phyloP scores from a whole-genome alignment of 257 asterid genomes.

The Salvia miltiorrhiza region DNA sequence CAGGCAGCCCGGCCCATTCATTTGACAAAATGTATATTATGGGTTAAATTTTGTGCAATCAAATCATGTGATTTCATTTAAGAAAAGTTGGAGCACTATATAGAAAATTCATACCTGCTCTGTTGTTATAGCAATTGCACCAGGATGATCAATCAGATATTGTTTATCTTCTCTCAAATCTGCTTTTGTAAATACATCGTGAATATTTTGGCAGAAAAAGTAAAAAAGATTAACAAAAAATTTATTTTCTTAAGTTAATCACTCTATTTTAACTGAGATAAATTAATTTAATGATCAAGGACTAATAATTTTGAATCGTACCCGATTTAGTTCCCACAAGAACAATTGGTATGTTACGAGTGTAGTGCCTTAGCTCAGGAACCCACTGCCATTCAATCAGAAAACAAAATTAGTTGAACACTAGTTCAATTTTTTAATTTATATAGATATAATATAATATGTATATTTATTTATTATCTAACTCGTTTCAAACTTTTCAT shows the following conservation, averaged over 20 bases:
- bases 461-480: too few species aligned
- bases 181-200: conserved; percentile 16
- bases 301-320: conserved; percentile 15
- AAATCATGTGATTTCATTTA: too few species aligned
- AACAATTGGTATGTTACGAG: conserved; percentile 65
- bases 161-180: conserved; percentile 77
- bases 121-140: conserved; percentile 43
- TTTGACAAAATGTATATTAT: too few species aligned
- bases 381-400: conserved; percentile 72
- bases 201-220: neutral
- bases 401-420: neutral
- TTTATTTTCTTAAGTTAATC: neutral
- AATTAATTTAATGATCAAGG: neutral
- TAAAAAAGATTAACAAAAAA: neutral
- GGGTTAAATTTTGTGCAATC: too few species aligned
- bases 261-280: neutral
- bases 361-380: conserved; percentile 65
- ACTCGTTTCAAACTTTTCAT: too few species aligned
- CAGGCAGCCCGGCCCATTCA: too few species aligned
- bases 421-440: too few species aligned
- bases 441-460: too few species aligned
- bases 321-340: conserved; percentile 84
- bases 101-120: too few species aligned
- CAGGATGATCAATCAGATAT: conserved; percentile 58
- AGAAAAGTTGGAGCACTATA: too few species aligned